Base-by-base conservation (phyloP, 169 alveolate genomes). In the Plasmodium malariae region DNA sequence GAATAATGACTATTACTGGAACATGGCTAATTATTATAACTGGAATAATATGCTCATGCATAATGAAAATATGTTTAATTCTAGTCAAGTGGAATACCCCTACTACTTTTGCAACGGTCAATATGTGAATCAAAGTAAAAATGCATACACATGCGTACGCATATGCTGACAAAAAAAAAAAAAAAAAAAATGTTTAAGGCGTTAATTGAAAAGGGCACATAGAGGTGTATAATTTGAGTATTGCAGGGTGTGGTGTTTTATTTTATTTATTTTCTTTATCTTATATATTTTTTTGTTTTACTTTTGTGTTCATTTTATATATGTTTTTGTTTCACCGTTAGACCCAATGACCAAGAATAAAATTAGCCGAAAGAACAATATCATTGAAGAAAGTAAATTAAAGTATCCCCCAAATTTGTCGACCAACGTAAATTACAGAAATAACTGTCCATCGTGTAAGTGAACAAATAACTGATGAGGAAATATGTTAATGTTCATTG, bases 81-180 rank as follows among this genome's bases (percentile, higher is more conserved):
- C 88, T 0, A 76, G 60, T 51, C 59, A 76, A n/a, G 43, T 60
- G 34, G 51, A 57, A 43, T 40, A 51, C 19, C 88, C 88, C 32
- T 60, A 60, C 45, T 60, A 76, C 34, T 43, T 26, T 32, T 76
- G 43, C 37, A 60, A 45, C 34, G 57, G 67, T 6, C 88, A 59
- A 34, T 76, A 76, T 67, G 14, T 30, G 37, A 76, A 14, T 34
- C 88, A 76, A 51, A 36, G 88, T 74, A 60, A 45, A 21, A n/a
- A 59, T 1, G n/a, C n/a, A n/a, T n/a, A n/a, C n/a, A n/a, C n/a
- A n/a, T n/a, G n/a, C n/a, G n/a, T n/a, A n/a, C n/a, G n/a, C n/a
- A n/a, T n/a, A n/a, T n/a, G n/a, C n/a, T 7, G 9, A 12, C 14
- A 60, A 28, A 0, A 26, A 28, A 7, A 21, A 28, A 51, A 17